These are phyloP conservation scores for Aureobasidium musti DNA, from an alignment of 2,329 filamentous ascomycete genomes.

Conservation along the genomic window DNA sequence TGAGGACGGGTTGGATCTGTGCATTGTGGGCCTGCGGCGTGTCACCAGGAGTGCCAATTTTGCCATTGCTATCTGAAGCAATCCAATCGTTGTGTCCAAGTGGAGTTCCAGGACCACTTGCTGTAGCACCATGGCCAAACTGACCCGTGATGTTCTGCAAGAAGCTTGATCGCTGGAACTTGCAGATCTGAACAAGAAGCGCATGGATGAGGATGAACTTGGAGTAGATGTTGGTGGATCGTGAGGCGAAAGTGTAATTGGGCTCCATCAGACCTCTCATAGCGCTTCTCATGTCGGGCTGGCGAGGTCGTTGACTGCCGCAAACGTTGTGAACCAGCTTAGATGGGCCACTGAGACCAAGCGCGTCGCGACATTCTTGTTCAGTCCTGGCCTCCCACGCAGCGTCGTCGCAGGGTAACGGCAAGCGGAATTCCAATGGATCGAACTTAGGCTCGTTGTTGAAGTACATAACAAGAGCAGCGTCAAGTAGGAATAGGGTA, in stretches of 20 bases:
- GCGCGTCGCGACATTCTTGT: conserved; percentile 63
- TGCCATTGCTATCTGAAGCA: conserved; percentile 44
- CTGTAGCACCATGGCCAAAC: conserved; percentile 21
- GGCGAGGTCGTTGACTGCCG: conserved; percentile 64
- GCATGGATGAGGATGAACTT: conserved; percentile 75
- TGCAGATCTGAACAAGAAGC: conserved; percentile 64
- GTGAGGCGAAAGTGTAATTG: conserved; percentile 61
- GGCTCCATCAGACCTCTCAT: conserved; percentile 63
- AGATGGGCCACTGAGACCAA: conserved; percentile 63
- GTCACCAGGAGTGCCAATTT: conserved; percentile 41
- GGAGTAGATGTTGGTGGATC: conserved; percentile 69
- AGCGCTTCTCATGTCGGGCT: conserved; percentile 64
- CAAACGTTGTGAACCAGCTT: conserved; percentile 61
- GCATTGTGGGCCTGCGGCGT: conserved; percentile 50
- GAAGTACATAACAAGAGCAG: conserved; percentile 69
- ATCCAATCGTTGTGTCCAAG: conserved; percentile 63
- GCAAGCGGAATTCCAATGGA: conserved; percentile 63
- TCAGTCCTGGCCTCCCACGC: conserved; percentile 67
- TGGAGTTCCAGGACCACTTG: conserved; percentile 58
- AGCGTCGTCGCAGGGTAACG: conserved; percentile 71
- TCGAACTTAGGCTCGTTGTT: conserved; percentile 66
- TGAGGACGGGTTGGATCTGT: conserved; percentile 53
- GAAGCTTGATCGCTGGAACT: conserved; percentile 48
- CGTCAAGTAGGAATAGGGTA: conserved; percentile 64
- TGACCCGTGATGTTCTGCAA: conserved; percentile 33